Conservation (phyloP, 768 basidiomycete species). For the Boletus rex-veris region DNA sequence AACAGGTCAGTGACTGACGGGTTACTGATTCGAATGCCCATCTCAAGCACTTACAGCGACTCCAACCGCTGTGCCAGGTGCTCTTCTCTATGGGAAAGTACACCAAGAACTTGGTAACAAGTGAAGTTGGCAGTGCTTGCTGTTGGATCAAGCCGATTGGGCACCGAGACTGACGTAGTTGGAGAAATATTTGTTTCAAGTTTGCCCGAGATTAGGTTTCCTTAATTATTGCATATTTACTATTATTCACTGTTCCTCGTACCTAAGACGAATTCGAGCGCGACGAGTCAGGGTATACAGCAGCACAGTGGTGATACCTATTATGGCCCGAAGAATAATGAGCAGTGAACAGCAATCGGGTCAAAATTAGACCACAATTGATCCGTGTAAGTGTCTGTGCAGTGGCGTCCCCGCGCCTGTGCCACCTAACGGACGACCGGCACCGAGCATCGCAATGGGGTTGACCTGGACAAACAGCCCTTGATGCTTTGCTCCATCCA, state of each 20-base stretch:
- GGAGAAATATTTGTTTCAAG: not conserved
- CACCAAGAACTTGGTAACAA: conserved; percentile 10
- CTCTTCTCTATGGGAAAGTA: conserved; percentile 3
- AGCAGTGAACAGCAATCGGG: not conserved
- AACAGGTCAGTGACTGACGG: conserved; percentile 7
- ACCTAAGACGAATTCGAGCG: not conserved
- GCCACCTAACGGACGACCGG: not conserved
- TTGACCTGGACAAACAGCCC: not conserved
- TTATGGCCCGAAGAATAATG: too few species aligned
- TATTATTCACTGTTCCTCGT: not conserved
- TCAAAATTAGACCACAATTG: not conserved
- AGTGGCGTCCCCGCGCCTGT: not conserved
- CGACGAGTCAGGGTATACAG: not conserved
- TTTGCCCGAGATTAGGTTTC: not conserved
- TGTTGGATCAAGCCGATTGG: not conserved
- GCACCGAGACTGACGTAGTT: not conserved
- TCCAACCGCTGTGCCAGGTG: not conserved
- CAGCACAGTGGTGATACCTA: not conserved
- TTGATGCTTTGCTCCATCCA: not conserved
- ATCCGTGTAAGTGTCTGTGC: not conserved
- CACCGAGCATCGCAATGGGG: not conserved
- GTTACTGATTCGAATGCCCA: not conserved
- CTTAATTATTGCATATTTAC: not conserved
- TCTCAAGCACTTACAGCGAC: not conserved
- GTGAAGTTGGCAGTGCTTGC: not conserved